Percentiles rank a stretch among this genome's conserved stretches.
phyloP scores from a whole-genome alignment of 148 eudicot species.

The Talinum fruticosum region DNA sequence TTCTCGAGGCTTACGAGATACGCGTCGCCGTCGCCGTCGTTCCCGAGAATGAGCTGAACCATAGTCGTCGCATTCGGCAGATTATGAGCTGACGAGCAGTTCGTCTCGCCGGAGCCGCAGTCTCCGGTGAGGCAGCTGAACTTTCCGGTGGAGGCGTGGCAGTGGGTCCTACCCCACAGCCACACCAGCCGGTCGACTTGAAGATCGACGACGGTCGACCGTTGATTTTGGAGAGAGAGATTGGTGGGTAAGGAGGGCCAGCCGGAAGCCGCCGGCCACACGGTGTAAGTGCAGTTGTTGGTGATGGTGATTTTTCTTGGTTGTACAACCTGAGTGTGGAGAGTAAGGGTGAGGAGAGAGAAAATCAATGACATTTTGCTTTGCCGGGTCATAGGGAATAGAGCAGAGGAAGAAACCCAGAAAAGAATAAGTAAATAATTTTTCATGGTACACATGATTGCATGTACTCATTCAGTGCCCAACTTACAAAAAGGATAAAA shows the following conservation, averaged over 20 bases:
- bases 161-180: constrained; percentile 58
- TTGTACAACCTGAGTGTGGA: no score
- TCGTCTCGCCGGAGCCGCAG: background rate
- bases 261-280: constrained; percentile 59
- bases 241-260: no score
- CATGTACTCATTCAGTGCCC: no score
- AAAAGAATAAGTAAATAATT: no score
- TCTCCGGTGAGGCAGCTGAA: background rate
- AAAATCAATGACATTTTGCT: no score
- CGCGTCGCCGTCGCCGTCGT: no score
- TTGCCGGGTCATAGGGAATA: no score
- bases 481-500: no score
- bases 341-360: no score
- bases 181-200: constrained; percentile 44
- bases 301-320: no score
- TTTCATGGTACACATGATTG: no score
- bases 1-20: constrained; percentile 47
- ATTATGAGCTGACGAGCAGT: background rate
- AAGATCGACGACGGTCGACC: constrained; percentile 27
- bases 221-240: constrained; percentile 38
- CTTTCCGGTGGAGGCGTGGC: constrained; percentile 15
- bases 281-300: constrained; percentile 57
- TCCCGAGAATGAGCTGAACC: background rate
- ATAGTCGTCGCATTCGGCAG: background rate
- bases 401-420: no score